Base-by-base conservation (phyloP, 108 stramenopile genomes). In the Aurantiochytrium sp. region DNA sequence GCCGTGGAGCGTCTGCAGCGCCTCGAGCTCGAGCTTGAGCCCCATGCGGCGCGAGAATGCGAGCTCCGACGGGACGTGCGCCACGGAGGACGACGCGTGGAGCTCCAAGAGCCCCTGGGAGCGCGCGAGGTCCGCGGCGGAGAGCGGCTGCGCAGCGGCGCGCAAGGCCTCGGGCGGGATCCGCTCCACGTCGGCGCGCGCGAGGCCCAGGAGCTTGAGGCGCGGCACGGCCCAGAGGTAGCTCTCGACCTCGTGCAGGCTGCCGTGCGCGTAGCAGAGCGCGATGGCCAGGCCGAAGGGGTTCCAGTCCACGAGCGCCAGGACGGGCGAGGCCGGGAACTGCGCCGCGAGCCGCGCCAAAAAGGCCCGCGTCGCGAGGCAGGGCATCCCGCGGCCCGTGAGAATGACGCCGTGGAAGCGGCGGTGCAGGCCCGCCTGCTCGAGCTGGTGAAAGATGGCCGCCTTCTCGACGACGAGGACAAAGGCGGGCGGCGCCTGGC, bases 201-300 rank as follows among this genome's bases (percentile, higher is more conserved):
- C 6, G 2, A 81, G 73, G 24, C 73, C 73, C 2, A 81, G 6
- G 17, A 41, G 39, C 0, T n/a, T 12, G n/a, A 81, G 15, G 0
- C 45, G 73, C 15, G 73, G 73, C 21, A 81, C 45, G 10, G 73
- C 73, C 42, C 45, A 81, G 17, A 81, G 73, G 73, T 81, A 81
- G 73, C 42, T 27, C 30, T 81, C 73, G 21, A 24, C 42, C 42
- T 48, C 39, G 27, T 6, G 17, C 19, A 48, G 27, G 39, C 42
- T 48, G 6, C 73, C 73, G 45, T 81, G 73, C n/a, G 73, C 73
- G 3, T 81, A 81, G 19, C 10, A 6, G 27, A 81, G 45, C 6
- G 73, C 73, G 32, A 81, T 81, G 45, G 10, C 42, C 12, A 81
- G 39, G 12, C 73, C 73, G 24, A 41, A 81, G n/a, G 73, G 73